A percentile compares a stretch with the other conserved stretches of the same genome.
phyloP scores from a whole-genome alignment of 805 yeast genomes.

The Ogataea thermomethanolica region DNA sequence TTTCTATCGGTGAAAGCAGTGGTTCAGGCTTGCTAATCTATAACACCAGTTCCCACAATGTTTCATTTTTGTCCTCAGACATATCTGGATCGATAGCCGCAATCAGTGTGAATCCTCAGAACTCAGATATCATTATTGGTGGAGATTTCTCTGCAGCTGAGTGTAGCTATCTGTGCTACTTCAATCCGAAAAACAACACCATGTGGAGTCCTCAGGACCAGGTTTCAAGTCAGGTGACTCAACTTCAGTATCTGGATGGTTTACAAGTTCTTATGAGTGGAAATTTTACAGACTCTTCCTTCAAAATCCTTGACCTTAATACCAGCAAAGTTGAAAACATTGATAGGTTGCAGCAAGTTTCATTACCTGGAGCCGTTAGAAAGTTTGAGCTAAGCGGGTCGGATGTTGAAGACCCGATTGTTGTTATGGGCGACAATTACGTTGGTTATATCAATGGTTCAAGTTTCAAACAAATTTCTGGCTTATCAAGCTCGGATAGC shows the following conservation, averaged over 20 bases:
- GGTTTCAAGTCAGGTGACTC: slow-evolving; percentile 50
- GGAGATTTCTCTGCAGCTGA: slow-evolving; percentile 55
- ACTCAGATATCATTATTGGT: slow-evolving; percentile 56
- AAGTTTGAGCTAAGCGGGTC: slow-evolving; percentile 21
- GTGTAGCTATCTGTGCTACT: slow-evolving; percentile 67
- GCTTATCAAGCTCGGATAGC: slow-evolving; percentile 26
- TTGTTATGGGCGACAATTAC: slow-evolving; percentile 40
- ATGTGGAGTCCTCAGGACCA: slow-evolving; percentile 47
- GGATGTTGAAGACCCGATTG: slow-evolving; percentile 36
- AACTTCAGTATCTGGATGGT: slow-evolving; percentile 44
- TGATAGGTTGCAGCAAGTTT: slow-evolving; percentile 12
- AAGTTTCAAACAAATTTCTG: slow-evolving; percentile 43
- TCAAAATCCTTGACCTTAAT: slow-evolving; percentile 54
- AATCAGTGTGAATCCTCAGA: slow-evolving; percentile 38
- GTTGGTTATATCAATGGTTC: slow-evolving; percentile 44
- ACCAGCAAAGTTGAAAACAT: slow-evolving; percentile 27
- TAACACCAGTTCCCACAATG: slow-evolving; percentile 40
- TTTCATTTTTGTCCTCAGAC: slow-evolving; percentile 38
- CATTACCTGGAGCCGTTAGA: slow-evolving; percentile 33
- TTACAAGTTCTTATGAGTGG: slow-evolving; percentile 48
- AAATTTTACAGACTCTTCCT: slow-evolving; percentile 42
- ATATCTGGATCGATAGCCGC: slow-evolving; percentile 39
- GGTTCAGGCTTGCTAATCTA: slow-evolving; percentile 51
- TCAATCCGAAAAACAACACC: slow-evolving; percentile 47
- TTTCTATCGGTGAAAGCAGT: slow-evolving; percentile 19